phyloP scores from a whole-genome alignment of 2,329 filamentous ascomycete genomes.

The Apiospora aurea region DNA sequence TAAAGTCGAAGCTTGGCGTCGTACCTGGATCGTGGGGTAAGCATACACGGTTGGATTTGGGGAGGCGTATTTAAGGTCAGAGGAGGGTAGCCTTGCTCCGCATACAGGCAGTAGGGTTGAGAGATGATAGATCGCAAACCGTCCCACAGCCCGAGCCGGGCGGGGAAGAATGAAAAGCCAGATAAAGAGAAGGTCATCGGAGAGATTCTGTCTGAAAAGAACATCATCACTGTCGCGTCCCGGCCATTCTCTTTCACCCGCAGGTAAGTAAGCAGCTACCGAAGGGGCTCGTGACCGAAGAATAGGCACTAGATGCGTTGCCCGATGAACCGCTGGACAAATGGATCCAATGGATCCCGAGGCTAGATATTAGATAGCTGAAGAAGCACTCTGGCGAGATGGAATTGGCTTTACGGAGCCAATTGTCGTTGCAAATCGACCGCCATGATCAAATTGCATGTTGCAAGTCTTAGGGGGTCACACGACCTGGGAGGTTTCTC shows the following conservation, averaged over 20 bases:
- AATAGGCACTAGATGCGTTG: neutral
- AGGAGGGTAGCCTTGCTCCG: conserved; percentile 7
- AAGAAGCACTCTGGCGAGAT: neutral
- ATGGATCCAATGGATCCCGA: neutral
- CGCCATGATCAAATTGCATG: conserved; percentile 5
- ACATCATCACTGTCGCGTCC: neutral
- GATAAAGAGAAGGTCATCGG: neutral
- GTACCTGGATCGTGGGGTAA: conserved; percentile 23
- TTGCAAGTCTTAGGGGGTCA: conserved; percentile 15
- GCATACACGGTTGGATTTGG: neutral
- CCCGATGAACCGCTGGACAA: neutral
- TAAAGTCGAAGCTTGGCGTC: conserved; percentile 10
- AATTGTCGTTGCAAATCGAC: conserved; percentile 1
- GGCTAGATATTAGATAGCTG: neutral
- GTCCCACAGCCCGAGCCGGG: neutral
- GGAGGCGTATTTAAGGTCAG: conserved; percentile 17
- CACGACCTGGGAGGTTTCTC: conserved; percentile 2
- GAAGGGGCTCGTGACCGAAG: neutral
- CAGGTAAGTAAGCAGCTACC: conserved; percentile 11
- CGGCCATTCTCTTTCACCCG: conserved; percentile 3
- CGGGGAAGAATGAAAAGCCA: neutral
- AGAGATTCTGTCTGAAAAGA: conserved; percentile 1
- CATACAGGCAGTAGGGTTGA: neutral
- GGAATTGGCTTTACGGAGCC: neutral
- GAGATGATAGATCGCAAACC: conserved; percentile 15